Base-by-base conservation (phyloP, 345 rosid genomes). In the Heritiera littoralis region DNA sequence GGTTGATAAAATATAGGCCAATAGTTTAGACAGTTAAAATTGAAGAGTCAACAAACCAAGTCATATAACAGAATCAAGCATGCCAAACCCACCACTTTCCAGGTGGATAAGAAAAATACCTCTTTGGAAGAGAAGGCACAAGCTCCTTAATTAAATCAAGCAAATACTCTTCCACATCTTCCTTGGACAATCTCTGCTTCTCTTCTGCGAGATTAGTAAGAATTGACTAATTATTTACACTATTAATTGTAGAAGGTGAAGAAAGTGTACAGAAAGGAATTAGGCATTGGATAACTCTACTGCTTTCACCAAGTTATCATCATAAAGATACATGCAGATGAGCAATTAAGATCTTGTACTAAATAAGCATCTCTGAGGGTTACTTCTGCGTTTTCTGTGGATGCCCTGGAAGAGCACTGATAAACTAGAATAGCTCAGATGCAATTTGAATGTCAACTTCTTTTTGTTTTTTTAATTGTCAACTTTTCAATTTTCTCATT, bases 81-180 rank as follows among this genome's bases (percentile, higher is more conserved):
- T 7, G 43, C 35, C 5, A 20, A n/a, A n/a, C 5, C 30, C 15
- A 60, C 38, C 51, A 69, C 35, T 41, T 69, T 45, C 30, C 1
- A 30, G 20, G 56, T 0, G 43, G 58, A 54, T 10, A 70, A 15
- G 10, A n/a, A 48, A 48, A 15, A 40, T 81, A 93, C 97, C 94
- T 89, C 76, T 81, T 81, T 3, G 89, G 77, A 72, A 90, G 73
- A 48, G 86, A 83, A 32, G 90, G 92, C 64, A 88, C 45, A 38
- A 83, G 71, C 81, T 85, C 86, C 80, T 88, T 77, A 14, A 87
- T 81, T 59, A 59, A 78, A 60, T 78, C 78, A 28, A 85, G 63
- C 49, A 55, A 76, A 0, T 86, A 56, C 76, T 79, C 82, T 60
- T 72, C 74, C 8, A 65, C 54, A 65, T 86, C 82, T 66, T 80